Conservation (phyloP, 2,329 filamentous ascomycete species). For the Penicillium sp. region DNA sequence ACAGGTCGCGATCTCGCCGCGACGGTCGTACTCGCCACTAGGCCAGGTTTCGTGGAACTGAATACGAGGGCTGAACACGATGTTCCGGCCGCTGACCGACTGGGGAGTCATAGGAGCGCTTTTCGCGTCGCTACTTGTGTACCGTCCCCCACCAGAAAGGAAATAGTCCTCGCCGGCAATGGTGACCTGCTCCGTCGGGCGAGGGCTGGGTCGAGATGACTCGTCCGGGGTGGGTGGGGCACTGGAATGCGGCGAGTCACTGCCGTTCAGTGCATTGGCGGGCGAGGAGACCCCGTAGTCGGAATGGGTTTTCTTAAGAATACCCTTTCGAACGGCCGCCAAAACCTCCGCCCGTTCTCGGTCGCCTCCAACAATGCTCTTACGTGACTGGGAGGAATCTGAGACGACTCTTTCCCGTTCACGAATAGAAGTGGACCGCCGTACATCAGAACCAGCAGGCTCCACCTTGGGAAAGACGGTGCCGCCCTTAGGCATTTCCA, state of each 20-base stretch:
- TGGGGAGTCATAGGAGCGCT: slow-evolving; percentile 79
- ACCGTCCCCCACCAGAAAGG: slow-evolving; percentile 66
- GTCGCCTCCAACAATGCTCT: slow-evolving; percentile 89
- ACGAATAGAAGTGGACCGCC: slow-evolving; percentile 30
- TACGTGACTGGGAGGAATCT: slow-evolving; percentile 61
- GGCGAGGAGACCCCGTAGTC: slow-evolving; percentile 70
- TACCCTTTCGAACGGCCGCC: slow-evolving; percentile 90
- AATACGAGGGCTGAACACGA: slow-evolving; percentile 84
- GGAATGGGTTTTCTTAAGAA: slow-evolving; percentile 69
- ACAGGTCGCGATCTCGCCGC: slow-evolving; percentile 95
- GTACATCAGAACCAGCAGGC: slow-evolving; percentile 70
- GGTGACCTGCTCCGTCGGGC: slow-evolving; percentile 67
- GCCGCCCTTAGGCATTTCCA: slow-evolving; percentile 67
- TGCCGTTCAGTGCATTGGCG: slow-evolving; percentile 62
- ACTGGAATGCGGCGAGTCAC: slow-evolving; percentile 80
- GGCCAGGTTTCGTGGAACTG: slow-evolving; percentile 98
- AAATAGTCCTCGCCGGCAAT: slow-evolving; percentile 90
- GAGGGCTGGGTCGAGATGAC: slow-evolving; percentile 59
- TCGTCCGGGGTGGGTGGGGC: slow-evolving; percentile 89
- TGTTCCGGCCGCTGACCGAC: slow-evolving; percentile 48
- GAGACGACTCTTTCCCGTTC: slow-evolving; percentile 31
- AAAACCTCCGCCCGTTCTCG: slow-evolving; percentile 87
- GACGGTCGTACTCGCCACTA: slow-evolving; percentile 89
- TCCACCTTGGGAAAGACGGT: slow-evolving; percentile 85
- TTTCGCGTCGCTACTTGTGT: slow-evolving; percentile 70